Evolutionary conservation across 2,329 filamentous ascomycete genomes (phyloP), one percentile per base, ranked within the genome.

Genomic region (Colletotrichum cordylinicola): DNA sequence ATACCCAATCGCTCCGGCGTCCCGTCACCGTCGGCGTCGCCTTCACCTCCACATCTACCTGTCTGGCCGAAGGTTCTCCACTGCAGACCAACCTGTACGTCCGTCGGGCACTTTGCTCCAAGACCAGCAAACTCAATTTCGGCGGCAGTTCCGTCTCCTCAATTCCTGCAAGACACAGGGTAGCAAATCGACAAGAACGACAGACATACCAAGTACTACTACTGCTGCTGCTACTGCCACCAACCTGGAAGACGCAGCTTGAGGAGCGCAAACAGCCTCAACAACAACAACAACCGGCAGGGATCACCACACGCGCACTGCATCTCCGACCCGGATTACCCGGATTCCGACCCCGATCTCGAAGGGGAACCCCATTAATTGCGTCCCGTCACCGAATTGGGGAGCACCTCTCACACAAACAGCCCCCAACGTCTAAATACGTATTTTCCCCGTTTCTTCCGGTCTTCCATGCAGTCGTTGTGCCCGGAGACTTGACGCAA

Each of bases 261-360:
- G 18, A n/a, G 58, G 18, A 67, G 70, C 21, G 43, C 64, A 61
- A 62, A 27, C 24, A 24, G 24, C 24, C 24, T 24, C 67, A 64
- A 31, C 18, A n/a, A n/a, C n/a, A n/a, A 48, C n/a, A 48, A 48
- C 72, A 62, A 48, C 48, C 48, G 72, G n/a, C 72, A 75, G 68
- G 72, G 61, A 67, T 72, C 67, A 65, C 27, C 39, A 48, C 39
- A 48, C 15, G 68, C 61, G 8, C 68, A 61, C 55, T 62, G 61
- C 72, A 66, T 58, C 67, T 65, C 48, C 21, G 67, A 75, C 68
- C 72, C 72, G 68, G 52, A 33, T 75, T 72, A 75, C 68, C 72
- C 72, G 68, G 52, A 33, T 75, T 72, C 72, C 72, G 72, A 75
- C 68, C 61, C 37, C 72, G 52, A 75, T 75, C 68, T 75, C 39